A percentile compares a stretch with the other conserved stretches of the same genome.
Conservation (phyloP, 768 basidiomycete species). For the Hericium rajendrae region DNA sequence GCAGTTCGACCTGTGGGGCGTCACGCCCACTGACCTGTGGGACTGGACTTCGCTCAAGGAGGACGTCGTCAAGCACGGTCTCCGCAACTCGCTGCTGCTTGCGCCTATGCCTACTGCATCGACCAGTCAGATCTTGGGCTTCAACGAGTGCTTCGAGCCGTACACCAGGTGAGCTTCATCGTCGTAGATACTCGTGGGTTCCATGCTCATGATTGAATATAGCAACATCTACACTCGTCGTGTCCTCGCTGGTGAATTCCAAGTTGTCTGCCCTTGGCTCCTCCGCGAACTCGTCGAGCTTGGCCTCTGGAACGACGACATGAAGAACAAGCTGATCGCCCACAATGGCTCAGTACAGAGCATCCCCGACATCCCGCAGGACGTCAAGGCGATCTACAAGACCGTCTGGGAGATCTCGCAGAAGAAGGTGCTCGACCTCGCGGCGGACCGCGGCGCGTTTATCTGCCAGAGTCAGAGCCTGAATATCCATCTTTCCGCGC, state of each 20-base stretch:
- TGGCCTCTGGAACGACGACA: slow-evolving; percentile 93
- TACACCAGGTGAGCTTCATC: slow-evolving; percentile 68
- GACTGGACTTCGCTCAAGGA: slow-evolving; percentile 87
- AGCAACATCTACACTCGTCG: slow-evolving; percentile 99
- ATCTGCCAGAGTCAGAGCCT: slow-evolving; percentile 95
- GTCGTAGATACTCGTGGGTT: not conserved
- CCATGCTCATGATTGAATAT: slow-evolving; percentile 1
- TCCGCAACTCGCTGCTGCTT: slow-evolving; percentile 83
- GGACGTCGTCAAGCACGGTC: slow-evolving; percentile 69
- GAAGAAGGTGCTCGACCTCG: slow-evolving; percentile 96
- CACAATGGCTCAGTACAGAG: slow-evolving; percentile 85
- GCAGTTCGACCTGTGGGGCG: slow-evolving; percentile 94
- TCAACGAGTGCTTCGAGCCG: slow-evolving; percentile 99
- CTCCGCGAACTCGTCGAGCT: slow-evolving; percentile 95
- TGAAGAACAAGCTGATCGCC: slow-evolving; percentile 99
- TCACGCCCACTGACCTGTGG: slow-evolving; percentile 82
- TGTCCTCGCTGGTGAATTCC: slow-evolving; percentile 99
- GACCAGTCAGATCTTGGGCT: slow-evolving; percentile 95
- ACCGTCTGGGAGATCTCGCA: slow-evolving; percentile 99
- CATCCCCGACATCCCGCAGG: slow-evolving; percentile 79
- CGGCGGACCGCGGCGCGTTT: slow-evolving; percentile 97
- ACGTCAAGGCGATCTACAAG: slow-evolving; percentile 97
- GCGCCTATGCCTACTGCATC: slow-evolving; percentile 99
- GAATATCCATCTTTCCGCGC: slow-evolving; percentile 86
- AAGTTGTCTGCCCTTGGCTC: slow-evolving; percentile 97